Conservation (phyloP, 805 yeast genomes). For the Myxozyma nipponensis region DNA sequence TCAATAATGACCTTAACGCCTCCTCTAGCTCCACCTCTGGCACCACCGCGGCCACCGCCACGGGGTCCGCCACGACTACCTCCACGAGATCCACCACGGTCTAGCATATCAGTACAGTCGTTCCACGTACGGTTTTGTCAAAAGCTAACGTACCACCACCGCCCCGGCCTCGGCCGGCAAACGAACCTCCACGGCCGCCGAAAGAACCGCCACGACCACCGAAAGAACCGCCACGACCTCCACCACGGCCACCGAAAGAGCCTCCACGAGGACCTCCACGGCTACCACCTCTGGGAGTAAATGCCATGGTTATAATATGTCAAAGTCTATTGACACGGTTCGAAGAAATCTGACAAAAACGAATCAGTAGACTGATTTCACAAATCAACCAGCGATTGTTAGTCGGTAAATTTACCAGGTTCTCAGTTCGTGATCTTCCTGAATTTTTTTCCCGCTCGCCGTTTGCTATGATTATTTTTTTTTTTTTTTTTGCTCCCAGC, state of each 20-base stretch:
- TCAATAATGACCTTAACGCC: slow-evolving; percentile 94
- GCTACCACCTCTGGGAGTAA: slow-evolving; percentile 54
- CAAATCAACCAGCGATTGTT: too few species aligned
- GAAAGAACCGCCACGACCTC: slow-evolving; percentile 56
- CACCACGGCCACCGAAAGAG: slow-evolving; percentile 34
- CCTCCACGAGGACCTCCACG: slow-evolving; percentile 39
- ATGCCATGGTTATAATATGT: slow-evolving; percentile 61
- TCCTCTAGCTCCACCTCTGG: slow-evolving; percentile 58
- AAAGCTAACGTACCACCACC: slow-evolving; percentile 51
- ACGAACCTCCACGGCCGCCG: slow-evolving; percentile 33
- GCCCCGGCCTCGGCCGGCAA: slow-evolving; percentile 40
- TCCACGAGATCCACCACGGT: slow-evolving; percentile 37
- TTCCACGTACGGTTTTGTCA: too few species aligned
- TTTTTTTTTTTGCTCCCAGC: too few species aligned
- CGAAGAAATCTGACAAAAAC: not conserved
- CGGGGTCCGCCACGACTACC: slow-evolving; percentile 50
- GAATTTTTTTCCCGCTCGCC: too few species aligned
- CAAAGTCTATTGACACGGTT: too few species aligned
- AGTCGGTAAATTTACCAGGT: too few species aligned
- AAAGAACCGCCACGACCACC: slow-evolving; percentile 45
- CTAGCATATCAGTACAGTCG: slow-evolving; percentile 39
- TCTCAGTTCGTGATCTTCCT: too few species aligned
- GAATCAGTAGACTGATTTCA: too few species aligned
- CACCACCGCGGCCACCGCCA: slow-evolving; percentile 51
- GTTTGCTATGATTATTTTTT: too few species aligned